Base-by-base conservation (phyloP, 2,329 filamentous ascomycete species). In the Aspergillus versicolor region DNA sequence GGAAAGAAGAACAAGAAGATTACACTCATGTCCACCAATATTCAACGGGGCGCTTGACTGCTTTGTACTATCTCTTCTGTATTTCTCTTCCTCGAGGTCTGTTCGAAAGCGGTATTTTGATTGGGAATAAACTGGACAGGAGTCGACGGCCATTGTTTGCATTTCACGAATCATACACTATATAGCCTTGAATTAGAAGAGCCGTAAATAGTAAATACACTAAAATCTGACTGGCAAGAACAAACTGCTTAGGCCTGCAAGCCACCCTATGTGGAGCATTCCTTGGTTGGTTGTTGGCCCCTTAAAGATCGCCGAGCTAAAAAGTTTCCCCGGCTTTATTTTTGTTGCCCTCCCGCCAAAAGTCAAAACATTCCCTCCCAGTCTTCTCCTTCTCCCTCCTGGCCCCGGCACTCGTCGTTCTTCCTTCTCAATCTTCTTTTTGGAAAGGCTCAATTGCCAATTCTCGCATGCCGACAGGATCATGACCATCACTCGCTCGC, bases 1-100 rank as follows among this genome's bases (percentile, higher is more conserved):
- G 84, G 84, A 70, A 87, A 87, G 76, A 88, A 87, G 72, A 81
- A 80, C 43, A 86, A 86, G 75, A 88, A 88, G 75, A 88, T 88
- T 55, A 88, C 85, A 9, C 69, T 88, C 58, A 88, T 88, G 85
- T 86, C 84, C 58, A 88, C 85, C 27, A 86, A 83, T 65, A 84
- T 80, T 43, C 76, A 84, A 62, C 75, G 84, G 67, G 83, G 82
- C 27, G 84, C 84, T 55, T 84, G 70, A 75, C n/a, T 34, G 9
- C 22, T 44, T 32, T 58, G n/a, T 40, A 5, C 37, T 11, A 4
- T 12, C 9, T 43, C 27, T 19, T 47, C 22, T 47, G 34, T 40
- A 19, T 30, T 44, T 40, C n/a, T 56, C 32, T 22, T 27, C 38
- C 13, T 27, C 13, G 24, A n/a, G 17, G 11, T 8, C 34, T 11